Percentiles rank a stretch among this genome's conserved stretches.
These are phyloP conservation scores for Coleophoma crateriformis DNA, from an alignment of 2,329 filamentous ascomycete genomes.

Conservation along the genomic window DNA sequence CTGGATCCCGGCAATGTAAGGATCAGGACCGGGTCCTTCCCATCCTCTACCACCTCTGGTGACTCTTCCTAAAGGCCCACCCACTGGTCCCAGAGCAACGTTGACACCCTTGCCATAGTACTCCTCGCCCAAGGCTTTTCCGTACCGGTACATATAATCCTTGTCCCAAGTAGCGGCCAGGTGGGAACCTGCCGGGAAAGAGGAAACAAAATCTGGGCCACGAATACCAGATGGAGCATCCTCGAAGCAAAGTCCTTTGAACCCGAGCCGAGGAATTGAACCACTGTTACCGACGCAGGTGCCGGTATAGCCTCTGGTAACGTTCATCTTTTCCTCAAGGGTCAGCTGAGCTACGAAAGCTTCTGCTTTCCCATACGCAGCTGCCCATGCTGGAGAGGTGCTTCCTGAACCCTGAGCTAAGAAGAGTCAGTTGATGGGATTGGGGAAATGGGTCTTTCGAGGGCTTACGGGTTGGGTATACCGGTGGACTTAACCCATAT, in stretches of 20 bases:
- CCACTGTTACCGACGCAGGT: conserved; percentile 17
- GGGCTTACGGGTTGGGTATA: conserved; percentile 20
- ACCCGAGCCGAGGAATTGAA: conserved; percentile 16
- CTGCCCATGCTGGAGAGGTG: conserved; percentile 45
- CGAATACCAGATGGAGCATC: conserved; percentile 15
- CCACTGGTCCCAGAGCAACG: conserved; percentile 55
- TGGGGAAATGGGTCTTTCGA: too few species aligned
- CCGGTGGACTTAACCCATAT: conserved; percentile 11
- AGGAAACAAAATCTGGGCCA: conserved; percentile 51
- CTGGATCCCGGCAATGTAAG: conserved; percentile 46
- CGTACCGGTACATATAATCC: conserved; percentile 60
- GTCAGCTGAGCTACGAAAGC: conserved; percentile 67
- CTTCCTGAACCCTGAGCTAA: neutral
- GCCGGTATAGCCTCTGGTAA: conserved; percentile 14
- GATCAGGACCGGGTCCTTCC: conserved; percentile 43
- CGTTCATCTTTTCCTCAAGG: conserved; percentile 63
- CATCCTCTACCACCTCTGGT: conserved; percentile 63
- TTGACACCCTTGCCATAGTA: conserved; percentile 74
- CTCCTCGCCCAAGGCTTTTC: conserved; percentile 69
- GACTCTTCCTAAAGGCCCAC: conserved; percentile 61
- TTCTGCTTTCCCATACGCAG: conserved; percentile 64
- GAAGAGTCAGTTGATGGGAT: neutral
- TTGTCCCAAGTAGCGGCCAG: conserved; percentile 66
- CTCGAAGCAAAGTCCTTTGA: conserved; percentile 21
- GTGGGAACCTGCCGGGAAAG: conserved; percentile 63